Evolutionary conservation across 345 rosid genomes (phyloP).

Genomic region (Iberis pinnata): DNA sequence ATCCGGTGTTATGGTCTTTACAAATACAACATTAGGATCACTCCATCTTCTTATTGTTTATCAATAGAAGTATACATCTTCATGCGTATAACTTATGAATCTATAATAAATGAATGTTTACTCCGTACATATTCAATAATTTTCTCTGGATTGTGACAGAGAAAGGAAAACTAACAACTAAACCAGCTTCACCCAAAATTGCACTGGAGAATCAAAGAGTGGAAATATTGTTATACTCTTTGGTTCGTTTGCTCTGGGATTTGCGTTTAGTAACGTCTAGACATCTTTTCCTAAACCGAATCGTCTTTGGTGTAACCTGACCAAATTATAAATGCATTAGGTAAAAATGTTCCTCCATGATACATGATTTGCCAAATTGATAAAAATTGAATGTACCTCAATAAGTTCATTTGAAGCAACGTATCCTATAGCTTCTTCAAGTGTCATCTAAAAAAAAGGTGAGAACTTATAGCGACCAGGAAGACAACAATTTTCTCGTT

Average conservation of each 20-base stretch:
- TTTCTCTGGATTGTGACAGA: conserved; percentile 10
- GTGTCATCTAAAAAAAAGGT: conserved; percentile 66
- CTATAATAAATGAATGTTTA: conserved; percentile 24
- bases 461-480: not conserved
- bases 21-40: conserved; percentile 2
- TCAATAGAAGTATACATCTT: conserved; percentile 24
- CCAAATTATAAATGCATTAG: conserved; percentile 6
- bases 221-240: conserved; percentile 52
- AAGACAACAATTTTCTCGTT: not conserved
- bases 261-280: conserved; percentile 90
- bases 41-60: conserved; percentile 14
- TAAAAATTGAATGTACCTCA: conserved; percentile 54
- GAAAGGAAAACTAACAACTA: not conserved
- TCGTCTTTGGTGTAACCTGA: conserved; percentile 90
- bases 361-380: not conserved
- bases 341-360: not conserved
- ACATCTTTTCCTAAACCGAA: conserved; percentile 76
- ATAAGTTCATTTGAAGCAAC: conserved; percentile 95
- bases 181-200: conserved; percentile 8
- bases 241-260: conserved; percentile 67
- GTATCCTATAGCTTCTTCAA: conserved; percentile 96
- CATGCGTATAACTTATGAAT: conserved; percentile 16
- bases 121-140: too few species aligned
- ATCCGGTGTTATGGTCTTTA: too few species aligned
- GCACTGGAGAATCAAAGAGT: not conserved